Evolutionary conservation across 805 yeast species (phyloP), one percentile per base, ranked within the genome.

Genomic region (Ascoidea rubescens): DNA sequence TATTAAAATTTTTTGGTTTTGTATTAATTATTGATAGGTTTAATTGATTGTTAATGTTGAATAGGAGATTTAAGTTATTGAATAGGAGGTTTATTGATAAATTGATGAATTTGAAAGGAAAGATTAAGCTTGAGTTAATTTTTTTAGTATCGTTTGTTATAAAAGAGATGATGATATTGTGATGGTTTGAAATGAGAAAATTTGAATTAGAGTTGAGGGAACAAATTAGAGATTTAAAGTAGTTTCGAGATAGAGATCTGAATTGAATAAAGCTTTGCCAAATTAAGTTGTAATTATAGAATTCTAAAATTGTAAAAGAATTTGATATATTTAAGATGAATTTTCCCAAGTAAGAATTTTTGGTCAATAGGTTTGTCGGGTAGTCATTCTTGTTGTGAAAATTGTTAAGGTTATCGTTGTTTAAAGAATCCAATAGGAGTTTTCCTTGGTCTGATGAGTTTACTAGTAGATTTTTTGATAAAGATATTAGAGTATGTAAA

Each of bases 261-360:
- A 70, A 73, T 6, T 61, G 60, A 3, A 61, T 54, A 58, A 74
- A 73, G 0, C 71, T 62, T 16, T 58, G 58, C 77, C 77, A 78
- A 8, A 78, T 59, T 12, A 61, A 57, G 1, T 69, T 61, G 0
- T 67, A 63, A 54, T 75, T 77, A 47, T 75, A 79, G 57, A 77
- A 78, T 48, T 70, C 73, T 51, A 78, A 58, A 1, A 72, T 61
- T 49, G 69, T 72, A 54, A 71, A 69, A 12, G 76, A 67, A 1
- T 67, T 61, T 0, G 71, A 59, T 42, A 74, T 67, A 43, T 62
- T 62, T 21, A 66, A 60, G 1, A 75, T 73, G 58, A 77, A 77
- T 10, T 67, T 61, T 0, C 83, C 83, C 32, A 74, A 54, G 48
- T 72, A 72, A 52, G 77, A 71, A 5, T 64, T 56, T 5, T 64